Base-by-base conservation (phyloP, 2,329 filamentous ascomycete genomes). In the Scedosporium minutisporum region DNA sequence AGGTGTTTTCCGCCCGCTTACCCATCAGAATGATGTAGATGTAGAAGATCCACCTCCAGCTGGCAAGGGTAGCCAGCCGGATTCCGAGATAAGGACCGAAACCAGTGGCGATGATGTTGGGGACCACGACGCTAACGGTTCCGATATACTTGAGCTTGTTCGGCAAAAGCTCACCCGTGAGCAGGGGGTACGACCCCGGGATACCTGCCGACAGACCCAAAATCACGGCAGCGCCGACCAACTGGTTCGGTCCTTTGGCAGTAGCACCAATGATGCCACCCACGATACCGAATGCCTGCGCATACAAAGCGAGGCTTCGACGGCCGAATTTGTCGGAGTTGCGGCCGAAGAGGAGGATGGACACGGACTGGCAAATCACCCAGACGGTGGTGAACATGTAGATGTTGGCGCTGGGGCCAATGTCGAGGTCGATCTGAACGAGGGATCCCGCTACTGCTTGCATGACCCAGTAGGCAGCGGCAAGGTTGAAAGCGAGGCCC, bases 251-350 rank as follows among this genome's bases (percentile, higher is more conserved):
- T 44, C 58, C 63, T 60, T 62, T 63, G 16, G 66, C 61, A 3
- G 64, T 66, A 48, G 62, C 63, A 14, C 64, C 67, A 48, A 68
- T 62, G 44, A 68, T 67, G 48, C 63, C 65, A 33, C 67, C 65
- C 46, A 68, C 57, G 59, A 68, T 61, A 1, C 67, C 67, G 12
- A 68, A 61, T 62, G 64, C 23, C 62, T 65, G 65, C 9, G 66
- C 58, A 6, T 62, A 59, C 25, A 68, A 63, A 23, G 63, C 63
- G 14, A 67, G 60, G 23, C 46, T 51, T 7, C 66, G 66, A 16
- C 67, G 64, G 16, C 77, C 77, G 60, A 76, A 78, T 27, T 78
- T 70, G 66, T 79, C 75, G 2, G 73, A 75, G 1, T 79, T 68
- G 10, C 77, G 74, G 48, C 77, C 77, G 33, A 76, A 69, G 10